Conservation (phyloP, 306 rosid species). For the Phaseolus lunatus region DNA sequence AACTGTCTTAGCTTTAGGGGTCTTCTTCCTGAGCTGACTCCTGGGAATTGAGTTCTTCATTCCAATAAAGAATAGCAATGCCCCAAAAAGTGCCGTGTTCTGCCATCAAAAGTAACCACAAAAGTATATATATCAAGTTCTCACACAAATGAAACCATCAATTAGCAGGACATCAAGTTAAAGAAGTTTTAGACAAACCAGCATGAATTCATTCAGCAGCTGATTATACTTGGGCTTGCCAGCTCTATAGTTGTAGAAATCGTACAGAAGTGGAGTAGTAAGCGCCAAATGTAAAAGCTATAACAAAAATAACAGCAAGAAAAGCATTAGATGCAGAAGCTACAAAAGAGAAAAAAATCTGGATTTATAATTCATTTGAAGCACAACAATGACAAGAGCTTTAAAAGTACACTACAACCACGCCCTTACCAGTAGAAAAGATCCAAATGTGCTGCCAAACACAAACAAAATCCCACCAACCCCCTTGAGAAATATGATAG, state of each 20-base stretch:
- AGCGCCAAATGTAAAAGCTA: constrained; percentile 67
- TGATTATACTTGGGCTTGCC: constrained; percentile 47
- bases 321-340: constrained; percentile 50
- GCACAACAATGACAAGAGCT: not conserved
- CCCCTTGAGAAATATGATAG: constrained; percentile 61
- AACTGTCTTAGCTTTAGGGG: constrained; percentile 66
- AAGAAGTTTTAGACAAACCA: constrained; percentile 59
- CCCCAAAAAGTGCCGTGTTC: constrained; percentile 77
- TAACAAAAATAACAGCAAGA: constrained; percentile 1
- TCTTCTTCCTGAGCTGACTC: constrained; percentile 71
- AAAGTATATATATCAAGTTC: constrained; percentile 19
- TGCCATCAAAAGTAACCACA: constrained; percentile 45
- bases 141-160: constrained; percentile 7
- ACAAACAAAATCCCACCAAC: constrained; percentile 80
- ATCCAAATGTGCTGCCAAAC: constrained; percentile 70
- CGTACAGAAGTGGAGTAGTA: constrained; percentile 68
- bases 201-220: constrained; percentile 64
- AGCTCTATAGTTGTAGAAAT: constrained; percentile 71
- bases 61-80: constrained; percentile 81
- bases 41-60: constrained; percentile 73
- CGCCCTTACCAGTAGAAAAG: constrained; percentile 67
- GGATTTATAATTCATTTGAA: not conserved
- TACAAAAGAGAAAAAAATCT: constrained; percentile 37
- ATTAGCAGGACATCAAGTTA: not conserved
- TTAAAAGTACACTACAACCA: not conserved